A percentile compares a stretch with the other conserved stretches of the same genome.
phyloP scores from a whole-genome alignment of 2,329 filamentous ascomycete genomes.

The Fusarium redolens region DNA sequence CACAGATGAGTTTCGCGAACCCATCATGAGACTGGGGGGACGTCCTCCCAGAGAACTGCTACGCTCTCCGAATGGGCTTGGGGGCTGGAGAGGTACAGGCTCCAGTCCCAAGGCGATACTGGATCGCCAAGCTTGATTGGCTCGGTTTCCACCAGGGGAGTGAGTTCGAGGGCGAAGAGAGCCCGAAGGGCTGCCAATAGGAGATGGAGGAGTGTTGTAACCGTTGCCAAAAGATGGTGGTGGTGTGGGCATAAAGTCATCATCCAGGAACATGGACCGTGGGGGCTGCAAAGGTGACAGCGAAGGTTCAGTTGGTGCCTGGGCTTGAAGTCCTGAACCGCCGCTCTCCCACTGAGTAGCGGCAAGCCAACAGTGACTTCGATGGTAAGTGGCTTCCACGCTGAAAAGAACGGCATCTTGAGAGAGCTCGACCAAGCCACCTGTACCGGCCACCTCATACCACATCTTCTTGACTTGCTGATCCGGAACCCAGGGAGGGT shows the following conservation, averaged over 20 bases:
- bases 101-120: constrained; percentile 59
- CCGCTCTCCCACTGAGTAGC: constrained; percentile 61
- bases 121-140: constrained; percentile 53
- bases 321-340: constrained; percentile 38
- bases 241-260: constrained; percentile 42
- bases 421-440: constrained; percentile 67
- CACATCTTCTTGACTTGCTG: constrained; percentile 74
- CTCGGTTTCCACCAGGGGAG: constrained; percentile 51
- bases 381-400: constrained; percentile 69
- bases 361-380: constrained; percentile 67
- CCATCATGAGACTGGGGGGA: constrained; percentile 48
- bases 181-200: constrained; percentile 47
- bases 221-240: constrained; percentile 40
- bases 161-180: constrained; percentile 54
- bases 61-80: constrained; percentile 49
- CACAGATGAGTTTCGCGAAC: constrained; percentile 50
- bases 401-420: constrained; percentile 71
- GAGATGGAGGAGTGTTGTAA: constrained; percentile 42
- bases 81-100: constrained; percentile 54
- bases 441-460: constrained; percentile 78
- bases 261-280: constrained; percentile 50
- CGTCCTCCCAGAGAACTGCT: constrained; percentile 52
- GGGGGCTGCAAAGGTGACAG: constrained; percentile 55
- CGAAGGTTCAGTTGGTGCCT: constrained; percentile 46
- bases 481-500: constrained; percentile 78